Evolutionary conservation across 2,329 filamentous ascomycete species (phyloP).

Genomic region (Xylariales sp.): DNA sequence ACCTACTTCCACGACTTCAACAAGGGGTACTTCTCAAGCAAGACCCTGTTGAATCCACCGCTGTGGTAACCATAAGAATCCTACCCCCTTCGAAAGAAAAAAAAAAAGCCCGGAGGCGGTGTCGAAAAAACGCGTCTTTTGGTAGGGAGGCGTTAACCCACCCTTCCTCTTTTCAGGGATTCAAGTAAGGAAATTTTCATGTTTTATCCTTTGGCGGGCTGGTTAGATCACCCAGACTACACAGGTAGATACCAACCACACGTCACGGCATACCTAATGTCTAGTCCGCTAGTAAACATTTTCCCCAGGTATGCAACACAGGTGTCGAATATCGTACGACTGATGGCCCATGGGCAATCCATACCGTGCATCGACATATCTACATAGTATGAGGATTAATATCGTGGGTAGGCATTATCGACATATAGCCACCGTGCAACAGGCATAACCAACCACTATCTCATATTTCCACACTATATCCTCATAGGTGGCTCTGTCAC

Average conservation of each 20-base stretch:
- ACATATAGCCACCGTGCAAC: background rate
- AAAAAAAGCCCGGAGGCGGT: conserved; percentile 24
- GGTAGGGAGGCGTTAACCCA: conserved; percentile 10
- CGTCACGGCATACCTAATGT: background rate
- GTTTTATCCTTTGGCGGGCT: background rate
- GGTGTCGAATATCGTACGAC: conserved; percentile 24
- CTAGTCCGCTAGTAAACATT: background rate
- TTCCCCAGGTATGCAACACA: background rate
- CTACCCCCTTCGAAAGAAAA: conserved; percentile 15
- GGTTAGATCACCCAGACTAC: background rate
- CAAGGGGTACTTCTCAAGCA: conserved; percentile 24
- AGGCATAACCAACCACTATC: too few species aligned
- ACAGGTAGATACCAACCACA: background rate
- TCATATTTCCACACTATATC: background rate
- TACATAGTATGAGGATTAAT: too few species aligned
- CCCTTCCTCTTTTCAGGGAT: conserved; percentile 18
- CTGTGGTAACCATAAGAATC: conserved; percentile 34
- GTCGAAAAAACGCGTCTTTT: conserved; percentile 22
- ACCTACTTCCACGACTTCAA: conserved; percentile 16
- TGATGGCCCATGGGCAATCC: background rate
- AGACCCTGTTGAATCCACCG: conserved; percentile 35
- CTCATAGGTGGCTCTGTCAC: background rate
- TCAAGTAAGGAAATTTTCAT: background rate
- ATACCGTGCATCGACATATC: background rate
- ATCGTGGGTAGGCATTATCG: too few species aligned